Evolutionary conservation across 2,329 filamentous ascomycete genomes (phyloP).

Genomic region (Tolypocladium tundrense): DNA sequence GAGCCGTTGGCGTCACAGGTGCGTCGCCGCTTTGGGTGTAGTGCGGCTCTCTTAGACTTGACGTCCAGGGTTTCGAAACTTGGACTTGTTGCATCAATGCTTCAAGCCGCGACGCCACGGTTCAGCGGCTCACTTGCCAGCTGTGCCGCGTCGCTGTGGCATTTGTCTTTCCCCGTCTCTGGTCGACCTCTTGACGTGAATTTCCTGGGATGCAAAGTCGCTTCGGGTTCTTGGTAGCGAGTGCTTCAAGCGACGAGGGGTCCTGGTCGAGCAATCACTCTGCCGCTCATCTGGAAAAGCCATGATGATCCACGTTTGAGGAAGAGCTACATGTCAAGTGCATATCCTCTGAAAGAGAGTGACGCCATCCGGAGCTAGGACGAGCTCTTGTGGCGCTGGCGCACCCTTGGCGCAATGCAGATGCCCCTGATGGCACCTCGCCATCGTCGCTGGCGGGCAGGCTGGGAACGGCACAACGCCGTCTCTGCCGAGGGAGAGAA

Average conservation of each 20-base stretch:
- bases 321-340: background rate
- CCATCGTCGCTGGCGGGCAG: background rate
- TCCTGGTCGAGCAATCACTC: background rate
- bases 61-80: conserved; percentile 28
- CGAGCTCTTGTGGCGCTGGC: background rate
- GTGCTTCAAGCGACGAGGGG: background rate
- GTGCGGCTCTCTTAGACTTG: conserved; percentile 5
- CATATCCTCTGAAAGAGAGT: background rate
- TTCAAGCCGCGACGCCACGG: conserved; percentile 23
- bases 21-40: conserved; percentile 1
- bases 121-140: conserved; percentile 1
- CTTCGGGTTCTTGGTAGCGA: no score
- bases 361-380: background rate
- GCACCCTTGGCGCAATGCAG: background rate
- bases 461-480: background rate
- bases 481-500: background rate
- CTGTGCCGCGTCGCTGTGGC: background rate
- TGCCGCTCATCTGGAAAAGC: background rate
- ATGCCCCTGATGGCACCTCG: background rate
- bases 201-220: background rate
- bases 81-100: conserved; percentile 35
- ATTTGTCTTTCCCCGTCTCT: background rate
- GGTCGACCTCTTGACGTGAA: background rate
- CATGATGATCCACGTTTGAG: background rate
- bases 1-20: background rate